phyloP scores from a whole-genome alignment of 2,329 filamentous ascomycete species.

The Talaromyces funiculosus region DNA sequence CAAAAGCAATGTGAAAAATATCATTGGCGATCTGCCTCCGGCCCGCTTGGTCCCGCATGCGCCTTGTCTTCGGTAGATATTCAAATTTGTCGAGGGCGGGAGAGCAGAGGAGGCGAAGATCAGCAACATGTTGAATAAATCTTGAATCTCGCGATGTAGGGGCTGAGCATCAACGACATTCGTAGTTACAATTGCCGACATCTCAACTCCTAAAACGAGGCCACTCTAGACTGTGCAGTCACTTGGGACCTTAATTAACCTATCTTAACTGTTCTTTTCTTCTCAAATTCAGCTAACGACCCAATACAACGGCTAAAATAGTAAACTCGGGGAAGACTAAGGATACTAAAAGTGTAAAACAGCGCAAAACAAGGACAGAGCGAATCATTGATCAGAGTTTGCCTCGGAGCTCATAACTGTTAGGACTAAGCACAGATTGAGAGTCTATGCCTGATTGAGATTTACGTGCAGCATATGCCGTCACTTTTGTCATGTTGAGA shows the following conservation, averaged over 20 bases:
- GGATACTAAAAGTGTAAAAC: neutral
- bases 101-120: no score
- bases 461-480: neutral
- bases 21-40: neutral
- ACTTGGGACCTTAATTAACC: neutral
- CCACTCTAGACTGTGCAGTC: neutral
- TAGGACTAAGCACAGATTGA: neutral
- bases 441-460: conserved; percentile 1
- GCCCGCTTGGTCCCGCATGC: neutral
- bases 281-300: neutral
- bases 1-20: neutral
- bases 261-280: neutral
- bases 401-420: neutral
- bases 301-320: neutral
- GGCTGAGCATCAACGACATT: neutral
- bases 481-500: neutral
- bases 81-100: no score
- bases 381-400: neutral
- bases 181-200: neutral
- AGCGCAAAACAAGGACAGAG: neutral
- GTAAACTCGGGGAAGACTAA: neutral
- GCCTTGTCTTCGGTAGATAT: neutral
- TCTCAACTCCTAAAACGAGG: neutral
- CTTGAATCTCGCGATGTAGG: neutral
- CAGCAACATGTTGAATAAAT: neutral